phyloP scores from a whole-genome alignment of 805 yeast species.

The Metschnikowia continentalis region DNA sequence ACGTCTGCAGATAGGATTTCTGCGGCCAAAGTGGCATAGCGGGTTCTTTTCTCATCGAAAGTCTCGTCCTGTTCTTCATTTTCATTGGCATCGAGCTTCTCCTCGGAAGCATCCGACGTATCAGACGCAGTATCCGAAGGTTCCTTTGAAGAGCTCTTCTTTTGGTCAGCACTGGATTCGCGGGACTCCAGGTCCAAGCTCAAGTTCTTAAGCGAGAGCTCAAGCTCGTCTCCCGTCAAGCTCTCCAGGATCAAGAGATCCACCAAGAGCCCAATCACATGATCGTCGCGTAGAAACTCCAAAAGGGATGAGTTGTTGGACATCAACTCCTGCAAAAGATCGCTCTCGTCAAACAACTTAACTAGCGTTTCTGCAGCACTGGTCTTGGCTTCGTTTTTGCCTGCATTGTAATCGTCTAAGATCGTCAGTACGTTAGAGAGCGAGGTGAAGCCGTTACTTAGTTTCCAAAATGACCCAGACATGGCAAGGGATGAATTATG shows the following conservation, averaged over 20 bases:
- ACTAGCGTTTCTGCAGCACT: slow-evolving; percentile 25
- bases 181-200: slow-evolving; percentile 7
- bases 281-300: slow-evolving; percentile 60
- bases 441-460: slow-evolving; percentile 43
- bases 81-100: slow-evolving; percentile 6
- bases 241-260: slow-evolving; percentile 32
- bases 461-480: slow-evolving; percentile 49
- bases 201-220: slow-evolving; percentile 13
- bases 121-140: not conserved
- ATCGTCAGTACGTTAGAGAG: slow-evolving; percentile 38
- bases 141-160: not conserved
- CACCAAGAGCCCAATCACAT: slow-evolving; percentile 33
- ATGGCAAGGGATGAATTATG: slow-evolving; percentile 14
- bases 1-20: slow-evolving; percentile 89
- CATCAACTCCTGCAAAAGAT: slow-evolving; percentile 50
- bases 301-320: slow-evolving; percentile 72
- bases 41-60: slow-evolving; percentile 30
- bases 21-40: slow-evolving; percentile 55
- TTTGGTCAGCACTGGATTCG: not conserved
- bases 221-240: slow-evolving; percentile 16
- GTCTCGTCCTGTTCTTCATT: slow-evolving; percentile 15
- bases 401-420: slow-evolving; percentile 30
- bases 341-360: slow-evolving; percentile 40
- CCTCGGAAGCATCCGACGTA: not conserved
- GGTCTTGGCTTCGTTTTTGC: slow-evolving; percentile 11